Conservation (phyloP, 225 moss, liverwort and hornwort genomes). For the Polytrichum commune region DNA sequence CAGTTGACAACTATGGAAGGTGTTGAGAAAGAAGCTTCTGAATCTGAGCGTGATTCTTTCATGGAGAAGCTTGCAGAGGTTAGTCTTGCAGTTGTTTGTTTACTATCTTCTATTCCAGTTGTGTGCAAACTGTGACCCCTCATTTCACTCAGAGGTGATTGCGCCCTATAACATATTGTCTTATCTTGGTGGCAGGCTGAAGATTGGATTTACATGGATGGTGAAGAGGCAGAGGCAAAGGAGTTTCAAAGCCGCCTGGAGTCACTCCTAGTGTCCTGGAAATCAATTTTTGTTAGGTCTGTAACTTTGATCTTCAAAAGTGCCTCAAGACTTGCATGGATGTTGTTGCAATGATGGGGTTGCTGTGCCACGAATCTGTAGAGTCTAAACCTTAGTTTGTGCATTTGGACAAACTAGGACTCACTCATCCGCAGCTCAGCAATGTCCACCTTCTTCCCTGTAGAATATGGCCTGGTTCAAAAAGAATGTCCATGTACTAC, state of each 20-base stretch:
- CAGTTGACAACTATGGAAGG: slow-evolving; percentile 71
- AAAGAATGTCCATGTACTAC: background rate
- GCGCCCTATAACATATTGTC: background rate
- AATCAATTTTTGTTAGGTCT: slow-evolving; percentile 74
- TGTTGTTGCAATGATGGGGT: no score
- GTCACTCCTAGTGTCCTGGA: slow-evolving; percentile 57
- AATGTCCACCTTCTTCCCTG: no score
- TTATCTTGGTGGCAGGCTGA: slow-evolving; percentile 55
- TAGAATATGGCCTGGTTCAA: background rate
- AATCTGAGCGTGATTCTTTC: slow-evolving; percentile 79
- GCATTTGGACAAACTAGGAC: background rate
- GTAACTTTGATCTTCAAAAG: background rate
- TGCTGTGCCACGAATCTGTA: background rate
- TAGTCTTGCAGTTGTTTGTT: slow-evolving; percentile 2
- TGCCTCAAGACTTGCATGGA: background rate
- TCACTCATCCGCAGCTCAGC: background rate
- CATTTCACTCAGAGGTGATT: background rate
- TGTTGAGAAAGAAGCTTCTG: slow-evolving; percentile 61
- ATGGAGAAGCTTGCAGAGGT: slow-evolving; percentile 84
- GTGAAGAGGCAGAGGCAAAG: slow-evolving; percentile 69
- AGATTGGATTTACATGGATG: slow-evolving; percentile 98
- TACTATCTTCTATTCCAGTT: background rate
- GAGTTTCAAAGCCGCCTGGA: slow-evolving; percentile 72
- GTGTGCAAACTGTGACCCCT: background rate
- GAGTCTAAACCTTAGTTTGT: background rate